phyloP scores from a whole-genome alignment of 2,329 filamentous ascomycete species.

The Dryadomyces quercus-mongolicae region DNA sequence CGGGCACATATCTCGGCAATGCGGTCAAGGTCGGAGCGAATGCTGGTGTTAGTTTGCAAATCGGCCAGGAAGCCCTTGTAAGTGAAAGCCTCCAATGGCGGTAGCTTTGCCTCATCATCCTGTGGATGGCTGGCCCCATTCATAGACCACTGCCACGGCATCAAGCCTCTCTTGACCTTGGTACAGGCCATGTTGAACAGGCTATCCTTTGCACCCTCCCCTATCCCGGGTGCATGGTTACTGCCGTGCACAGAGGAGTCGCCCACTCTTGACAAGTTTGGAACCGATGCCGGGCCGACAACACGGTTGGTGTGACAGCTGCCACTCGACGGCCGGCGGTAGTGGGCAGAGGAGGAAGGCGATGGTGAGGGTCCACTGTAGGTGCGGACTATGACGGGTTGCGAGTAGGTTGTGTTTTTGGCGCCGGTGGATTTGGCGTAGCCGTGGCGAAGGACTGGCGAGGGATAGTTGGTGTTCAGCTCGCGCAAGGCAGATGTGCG shows the following conservation, averaged over 20 bases:
- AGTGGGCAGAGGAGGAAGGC: slow-evolving; percentile 12
- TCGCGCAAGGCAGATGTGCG: slow-evolving; percentile 49
- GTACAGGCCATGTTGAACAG: slow-evolving; percentile 28
- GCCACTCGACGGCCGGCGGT: slow-evolving; percentile 17
- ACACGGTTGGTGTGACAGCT: slow-evolving; percentile 17
- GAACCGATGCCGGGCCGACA: background rate
- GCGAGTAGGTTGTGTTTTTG: slow-evolving; percentile 46
- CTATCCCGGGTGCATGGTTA: slow-evolving; percentile 6
- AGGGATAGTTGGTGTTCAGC: slow-evolving; percentile 45
- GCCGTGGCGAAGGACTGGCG: slow-evolving; percentile 31
- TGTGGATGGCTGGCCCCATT: slow-evolving; percentile 11
- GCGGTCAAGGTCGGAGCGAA: slow-evolving; percentile 47
- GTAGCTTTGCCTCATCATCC: slow-evolving; percentile 30
- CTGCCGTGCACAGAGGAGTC: slow-evolving; percentile 4
- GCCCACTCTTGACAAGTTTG: background rate
- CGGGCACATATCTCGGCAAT: slow-evolving; percentile 57
- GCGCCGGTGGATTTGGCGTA: slow-evolving; percentile 45
- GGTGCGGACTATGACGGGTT: slow-evolving; percentile 54
- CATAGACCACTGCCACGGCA: slow-evolving; percentile 18
- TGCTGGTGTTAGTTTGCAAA: slow-evolving; percentile 27
- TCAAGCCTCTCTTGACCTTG: slow-evolving; percentile 26
- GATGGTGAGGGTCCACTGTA: slow-evolving; percentile 37
- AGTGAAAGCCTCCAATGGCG: slow-evolving; percentile 50
- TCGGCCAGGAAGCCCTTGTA: slow-evolving; percentile 50
- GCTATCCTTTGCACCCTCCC: slow-evolving; percentile 4